phyloP scores from a whole-genome alignment of 352 stramenopile genomes.

The Pythium guiyangense region DNA sequence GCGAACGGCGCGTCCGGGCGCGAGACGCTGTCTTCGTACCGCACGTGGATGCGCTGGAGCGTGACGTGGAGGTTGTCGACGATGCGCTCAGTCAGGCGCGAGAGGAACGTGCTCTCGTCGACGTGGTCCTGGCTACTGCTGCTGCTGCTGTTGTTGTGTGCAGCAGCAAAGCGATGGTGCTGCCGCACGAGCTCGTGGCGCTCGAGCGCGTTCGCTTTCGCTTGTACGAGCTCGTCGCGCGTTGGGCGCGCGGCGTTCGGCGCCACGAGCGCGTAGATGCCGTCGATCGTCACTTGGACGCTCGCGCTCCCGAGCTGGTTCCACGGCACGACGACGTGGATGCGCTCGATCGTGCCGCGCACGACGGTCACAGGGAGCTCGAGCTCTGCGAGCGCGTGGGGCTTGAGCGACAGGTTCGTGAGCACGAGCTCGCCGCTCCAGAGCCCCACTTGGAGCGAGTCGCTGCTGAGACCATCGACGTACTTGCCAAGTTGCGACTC shows the following conservation, averaged over 20 bases:
- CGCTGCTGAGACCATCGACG: conserved; percentile 64
- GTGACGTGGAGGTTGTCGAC: conserved; percentile 81
- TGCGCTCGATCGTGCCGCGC: conserved; percentile 47
- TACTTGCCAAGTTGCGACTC: conserved; percentile 82
- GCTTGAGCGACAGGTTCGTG: conserved; percentile 64
- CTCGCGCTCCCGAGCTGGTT: conserved; percentile 77
- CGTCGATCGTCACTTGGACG: conserved; percentile 70
- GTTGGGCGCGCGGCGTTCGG: conserved; percentile 54
- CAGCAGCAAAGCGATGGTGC: conserved; percentile 57
- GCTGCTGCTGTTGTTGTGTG: conserved; percentile 30
- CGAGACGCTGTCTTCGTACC: conserved; percentile 71
- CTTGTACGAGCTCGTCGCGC: conserved; percentile 43
- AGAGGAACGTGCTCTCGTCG: conserved; percentile 80
- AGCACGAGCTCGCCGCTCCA: conserved; percentile 82
- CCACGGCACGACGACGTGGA: conserved; percentile 83
- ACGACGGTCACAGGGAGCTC: conserved; percentile 69
- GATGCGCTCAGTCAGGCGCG: conserved; percentile 66
- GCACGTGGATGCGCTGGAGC: conserved; percentile 60
- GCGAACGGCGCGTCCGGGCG: conserved; percentile 62
- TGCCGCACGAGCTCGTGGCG: conserved; percentile 64
- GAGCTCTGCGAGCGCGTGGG: conserved; percentile 72
- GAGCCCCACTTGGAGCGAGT: conserved; percentile 79
- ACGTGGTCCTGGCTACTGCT: conserved; percentile 24
- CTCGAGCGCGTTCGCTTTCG: conserved; percentile 59
- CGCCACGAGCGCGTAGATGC: conserved; percentile 61